These are phyloP conservation scores for Mycena metata DNA, from an alignment of 768 basidiomycete species.

Conservation along the genomic window DNA sequence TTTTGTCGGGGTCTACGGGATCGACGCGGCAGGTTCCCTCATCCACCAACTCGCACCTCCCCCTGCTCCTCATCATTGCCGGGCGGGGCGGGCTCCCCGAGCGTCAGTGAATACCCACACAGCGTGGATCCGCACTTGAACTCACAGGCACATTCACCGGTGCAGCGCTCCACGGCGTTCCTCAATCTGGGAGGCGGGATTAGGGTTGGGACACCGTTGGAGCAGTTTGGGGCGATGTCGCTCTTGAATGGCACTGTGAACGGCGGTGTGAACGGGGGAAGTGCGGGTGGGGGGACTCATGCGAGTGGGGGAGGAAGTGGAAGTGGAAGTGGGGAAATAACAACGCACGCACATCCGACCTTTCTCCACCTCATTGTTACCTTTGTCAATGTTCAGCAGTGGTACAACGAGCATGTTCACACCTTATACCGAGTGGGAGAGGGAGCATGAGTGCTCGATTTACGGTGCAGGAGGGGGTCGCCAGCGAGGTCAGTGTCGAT, in stretches of 20 bases:
- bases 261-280: too few relatives aligned
- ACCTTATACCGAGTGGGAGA: not conserved
- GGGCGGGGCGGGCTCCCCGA: too few relatives aligned
- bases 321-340: too few relatives aligned
- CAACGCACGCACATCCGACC: conserved; percentile 11
- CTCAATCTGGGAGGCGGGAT: too few relatives aligned
- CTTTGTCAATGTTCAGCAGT: not conserved
- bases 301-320: too few relatives aligned
- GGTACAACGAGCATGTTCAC: not conserved
- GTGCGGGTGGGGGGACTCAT: too few relatives aligned
- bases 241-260: too few relatives aligned
- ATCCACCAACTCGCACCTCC: not conserved
- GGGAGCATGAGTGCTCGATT: not conserved
- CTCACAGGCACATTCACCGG: not conserved
- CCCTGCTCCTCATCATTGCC: too few relatives aligned
- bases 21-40: not conserved
- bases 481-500: not conserved
- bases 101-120: too few relatives aligned
- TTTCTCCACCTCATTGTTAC: not conserved
- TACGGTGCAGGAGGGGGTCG: not conserved
- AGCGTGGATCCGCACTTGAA: not conserved
- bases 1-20: conserved; percentile 4
- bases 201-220: too few relatives aligned
- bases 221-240: too few relatives aligned
- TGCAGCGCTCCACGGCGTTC: too few relatives aligned